Conservation (phyloP, 345 rosid species). For the Balakata baccata region DNA sequence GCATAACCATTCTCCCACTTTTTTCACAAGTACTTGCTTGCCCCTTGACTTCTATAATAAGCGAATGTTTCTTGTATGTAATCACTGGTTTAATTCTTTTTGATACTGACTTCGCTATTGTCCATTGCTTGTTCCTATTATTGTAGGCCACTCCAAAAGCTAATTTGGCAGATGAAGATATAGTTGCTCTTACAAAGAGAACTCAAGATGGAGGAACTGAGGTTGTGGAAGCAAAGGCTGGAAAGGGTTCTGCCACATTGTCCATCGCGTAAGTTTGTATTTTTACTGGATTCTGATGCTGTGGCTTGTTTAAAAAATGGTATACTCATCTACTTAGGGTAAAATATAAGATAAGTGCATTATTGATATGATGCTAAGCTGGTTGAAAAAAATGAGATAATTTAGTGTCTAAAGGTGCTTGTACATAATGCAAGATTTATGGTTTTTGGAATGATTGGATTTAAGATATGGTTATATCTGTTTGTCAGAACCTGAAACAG, state of each 20-base stretch:
- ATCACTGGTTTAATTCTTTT: background rate
- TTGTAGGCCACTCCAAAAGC: conserved; percentile 74
- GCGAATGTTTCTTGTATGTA: background rate
- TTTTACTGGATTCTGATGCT: background rate
- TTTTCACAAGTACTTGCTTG: conserved; percentile 58
- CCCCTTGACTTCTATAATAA: background rate
- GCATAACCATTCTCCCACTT: conserved; percentile 72
- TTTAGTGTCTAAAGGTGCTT: background rate
- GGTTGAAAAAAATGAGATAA: background rate
- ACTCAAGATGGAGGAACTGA: conserved; percentile 94
- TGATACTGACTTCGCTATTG: background rate
- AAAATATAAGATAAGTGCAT: background rate
- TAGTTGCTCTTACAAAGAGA: conserved; percentile 70
- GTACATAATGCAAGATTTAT: background rate
- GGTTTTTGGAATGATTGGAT: background rate
- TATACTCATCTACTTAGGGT: background rate
- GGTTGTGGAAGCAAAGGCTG: conserved; percentile 90
- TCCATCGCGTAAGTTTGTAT: conserved; percentile 79
- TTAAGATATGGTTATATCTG: background rate
- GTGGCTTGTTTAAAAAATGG: background rate
- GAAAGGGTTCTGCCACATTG: conserved; percentile 85
- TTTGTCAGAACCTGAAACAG: background rate
- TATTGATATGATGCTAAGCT: background rate
- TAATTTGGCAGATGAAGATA: conserved; percentile 55
- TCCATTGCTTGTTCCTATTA: background rate